Evolutionary conservation across 495 filamentous ascomycete genomes (phyloP).

Genomic region (Penicillium longicatenatum): DNA sequence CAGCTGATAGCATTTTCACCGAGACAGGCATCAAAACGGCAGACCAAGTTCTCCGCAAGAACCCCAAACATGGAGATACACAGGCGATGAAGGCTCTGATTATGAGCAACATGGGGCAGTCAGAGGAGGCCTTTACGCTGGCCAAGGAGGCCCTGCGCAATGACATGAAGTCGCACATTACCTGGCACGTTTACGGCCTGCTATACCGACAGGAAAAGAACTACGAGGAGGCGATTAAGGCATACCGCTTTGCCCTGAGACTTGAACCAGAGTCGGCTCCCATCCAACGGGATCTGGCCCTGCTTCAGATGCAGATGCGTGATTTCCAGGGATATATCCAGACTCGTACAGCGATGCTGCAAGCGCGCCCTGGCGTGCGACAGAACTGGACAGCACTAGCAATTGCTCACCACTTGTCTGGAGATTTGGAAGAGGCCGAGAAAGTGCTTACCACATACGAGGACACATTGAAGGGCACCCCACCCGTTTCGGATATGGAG

Average conservation of each 20-base stretch:
- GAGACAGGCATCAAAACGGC: conserved; percentile 78
- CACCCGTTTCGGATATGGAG: conserved; percentile 79
- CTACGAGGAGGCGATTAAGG: conserved; percentile 98
- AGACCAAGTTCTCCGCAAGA: conserved; percentile 90
- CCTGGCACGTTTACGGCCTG: conserved; percentile 99
- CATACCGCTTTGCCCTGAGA: conserved; percentile 90
- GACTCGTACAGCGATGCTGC: conserved; percentile 81
- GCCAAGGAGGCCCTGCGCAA: conserved; percentile 88
- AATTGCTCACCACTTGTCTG: conserved; percentile 86
- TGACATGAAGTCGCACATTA: conserved; percentile 98
- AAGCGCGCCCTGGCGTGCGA: conserved; percentile 72
- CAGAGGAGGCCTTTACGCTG: conserved; percentile 88
- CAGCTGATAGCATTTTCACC: conserved; percentile 27
- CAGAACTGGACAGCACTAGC: conserved; percentile 97
- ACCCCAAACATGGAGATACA: conserved; percentile 96
- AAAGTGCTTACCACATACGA: conserved; percentile 90
- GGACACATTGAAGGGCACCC: conserved; percentile 78
- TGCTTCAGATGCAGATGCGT: conserved; percentile 94
- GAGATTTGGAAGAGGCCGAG: conserved; percentile 83
- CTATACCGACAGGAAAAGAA: conserved; percentile 92
- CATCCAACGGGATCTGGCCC: conserved; percentile 90
- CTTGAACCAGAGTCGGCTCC: conserved; percentile 91
- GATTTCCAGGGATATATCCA: conserved; percentile 93
- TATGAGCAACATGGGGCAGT: conserved; percentile 85
- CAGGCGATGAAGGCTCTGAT: conserved; percentile 99